These are phyloP conservation scores for Solanum virginianum DNA, from an alignment of 257 asterid genomes.

Conservation along the genomic window DNA sequence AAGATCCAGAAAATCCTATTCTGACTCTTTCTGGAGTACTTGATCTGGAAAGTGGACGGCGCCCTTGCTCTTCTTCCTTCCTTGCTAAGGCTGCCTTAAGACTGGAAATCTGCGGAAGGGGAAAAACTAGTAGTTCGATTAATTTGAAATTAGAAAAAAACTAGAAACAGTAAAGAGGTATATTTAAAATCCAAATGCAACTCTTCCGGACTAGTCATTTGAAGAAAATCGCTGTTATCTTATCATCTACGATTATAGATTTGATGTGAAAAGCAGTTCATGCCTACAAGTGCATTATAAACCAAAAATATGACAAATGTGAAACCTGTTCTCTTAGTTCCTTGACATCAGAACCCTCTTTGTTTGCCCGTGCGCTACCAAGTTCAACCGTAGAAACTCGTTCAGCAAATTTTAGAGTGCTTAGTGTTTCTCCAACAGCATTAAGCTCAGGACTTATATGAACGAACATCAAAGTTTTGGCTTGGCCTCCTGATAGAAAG, in stretches of 20 bases:
- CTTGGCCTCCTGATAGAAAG: conserved; percentile 60
- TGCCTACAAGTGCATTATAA: background rate
- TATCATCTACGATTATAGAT: background rate
- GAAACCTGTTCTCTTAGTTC: conserved; percentile 78
- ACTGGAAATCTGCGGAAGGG: conserved; percentile 39
- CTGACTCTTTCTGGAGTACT: conserved; percentile 43
- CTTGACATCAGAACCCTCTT: conserved; percentile 58
- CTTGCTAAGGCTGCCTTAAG: conserved; percentile 63
- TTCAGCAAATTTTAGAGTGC: conserved; percentile 87
- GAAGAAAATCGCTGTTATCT: background rate
- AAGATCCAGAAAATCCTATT: conserved; percentile 23
- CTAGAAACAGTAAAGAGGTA: background rate
- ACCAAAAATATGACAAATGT: background rate
- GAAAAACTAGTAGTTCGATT: background rate
- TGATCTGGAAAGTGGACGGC: conserved; percentile 12
- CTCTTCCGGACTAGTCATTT: background rate
- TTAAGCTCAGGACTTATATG: conserved; percentile 77
- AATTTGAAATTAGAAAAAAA: background rate
- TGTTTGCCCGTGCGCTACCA: conserved; percentile 67
- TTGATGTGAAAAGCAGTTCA: background rate
- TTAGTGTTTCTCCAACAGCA: conserved; percentile 65
- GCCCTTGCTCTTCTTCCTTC: conserved; percentile 40
- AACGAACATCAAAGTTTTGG: conserved; percentile 77
- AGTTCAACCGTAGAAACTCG: conserved; percentile 79
- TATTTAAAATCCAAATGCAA: background rate